phyloP scores from a whole-genome alignment of 352 stramenopile genomes.

The Plasmopara halstedii region DNA sequence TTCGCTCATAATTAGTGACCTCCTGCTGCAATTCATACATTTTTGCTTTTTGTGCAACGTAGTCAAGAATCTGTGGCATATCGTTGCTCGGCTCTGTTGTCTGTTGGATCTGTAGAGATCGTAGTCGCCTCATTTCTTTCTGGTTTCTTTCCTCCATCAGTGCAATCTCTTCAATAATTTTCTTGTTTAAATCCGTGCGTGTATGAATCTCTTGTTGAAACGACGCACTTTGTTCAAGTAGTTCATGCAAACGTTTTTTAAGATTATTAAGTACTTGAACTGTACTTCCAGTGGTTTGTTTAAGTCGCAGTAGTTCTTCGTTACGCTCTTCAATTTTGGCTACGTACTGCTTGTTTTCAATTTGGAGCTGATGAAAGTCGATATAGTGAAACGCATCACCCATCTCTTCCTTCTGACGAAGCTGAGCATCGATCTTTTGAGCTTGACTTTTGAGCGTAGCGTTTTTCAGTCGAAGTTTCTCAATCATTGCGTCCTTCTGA shows the following conservation, averaged over 20 bases:
- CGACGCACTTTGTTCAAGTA: conserved; percentile 79
- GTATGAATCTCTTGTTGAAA: conserved; percentile 73
- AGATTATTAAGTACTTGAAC: conserved; percentile 88
- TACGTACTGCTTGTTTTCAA: conserved; percentile 96
- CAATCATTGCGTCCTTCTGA: conserved; percentile 87
- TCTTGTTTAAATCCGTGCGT: conserved; percentile 81
- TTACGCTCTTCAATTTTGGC: conserved; percentile 93
- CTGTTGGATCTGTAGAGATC: conserved; percentile 59
- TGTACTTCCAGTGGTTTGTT: conserved; percentile 85
- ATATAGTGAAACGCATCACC: conserved; percentile 94
- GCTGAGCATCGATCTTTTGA: conserved; percentile 87
- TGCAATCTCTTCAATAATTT: conserved; percentile 73
- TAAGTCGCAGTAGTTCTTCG: conserved; percentile 89
- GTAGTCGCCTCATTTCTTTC: conserved; percentile 48
- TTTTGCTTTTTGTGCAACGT: conserved; percentile 85
- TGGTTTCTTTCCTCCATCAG: conserved; percentile 66
- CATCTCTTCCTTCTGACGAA: conserved; percentile 94
- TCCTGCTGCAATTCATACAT: conserved; percentile 83
- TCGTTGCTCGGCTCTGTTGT: conserved; percentile 65
- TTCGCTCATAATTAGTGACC: conserved; percentile 89
- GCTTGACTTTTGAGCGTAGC: conserved; percentile 88
- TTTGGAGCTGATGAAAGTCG: conserved; percentile 94
- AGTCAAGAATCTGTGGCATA: conserved; percentile 89
- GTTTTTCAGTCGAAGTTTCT: conserved; percentile 93
- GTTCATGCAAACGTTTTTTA: conserved; percentile 84